Evolutionary conservation across 805 yeast genomes (phyloP).

Genomic region (Cyberlindnera veronae): DNA sequence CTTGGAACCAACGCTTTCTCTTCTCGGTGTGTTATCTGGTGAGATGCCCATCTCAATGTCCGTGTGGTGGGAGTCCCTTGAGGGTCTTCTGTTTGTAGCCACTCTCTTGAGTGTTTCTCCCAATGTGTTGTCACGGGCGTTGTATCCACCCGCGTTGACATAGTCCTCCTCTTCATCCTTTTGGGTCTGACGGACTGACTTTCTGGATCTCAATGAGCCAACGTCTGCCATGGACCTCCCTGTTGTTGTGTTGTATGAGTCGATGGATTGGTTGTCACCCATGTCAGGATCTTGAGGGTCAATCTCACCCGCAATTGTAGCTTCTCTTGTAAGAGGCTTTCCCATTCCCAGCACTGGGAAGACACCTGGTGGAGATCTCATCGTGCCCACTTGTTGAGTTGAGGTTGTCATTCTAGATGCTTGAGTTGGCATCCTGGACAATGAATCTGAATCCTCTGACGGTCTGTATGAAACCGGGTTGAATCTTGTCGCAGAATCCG

Average conservation of each 20-base stretch:
- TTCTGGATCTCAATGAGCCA: constrained; percentile 9
- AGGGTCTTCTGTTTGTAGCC: constrained; percentile 12
- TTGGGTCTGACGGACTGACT: constrained; percentile 16
- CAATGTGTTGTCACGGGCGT: constrained; percentile 32
- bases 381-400: not conserved
- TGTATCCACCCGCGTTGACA: constrained; percentile 26
- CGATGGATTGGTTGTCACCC: constrained; percentile 5
- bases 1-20: constrained; percentile 8
- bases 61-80: not conserved
- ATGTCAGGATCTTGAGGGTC: constrained; percentile 9
- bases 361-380: constrained; percentile 68
- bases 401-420: constrained; percentile 11
- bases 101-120: constrained; percentile 34
- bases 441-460: not conserved
- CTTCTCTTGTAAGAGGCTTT: constrained; percentile 52
- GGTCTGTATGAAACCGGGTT: constrained; percentile 24
- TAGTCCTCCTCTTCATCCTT: constrained; percentile 29
- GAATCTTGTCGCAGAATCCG: not conserved
- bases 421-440: constrained; percentile 6
- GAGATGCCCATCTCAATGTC: constrained; percentile 20
- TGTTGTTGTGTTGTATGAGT: constrained; percentile 14
- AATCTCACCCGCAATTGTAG: constrained; percentile 46
- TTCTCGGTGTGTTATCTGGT: constrained; percentile 9
- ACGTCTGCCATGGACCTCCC: constrained; percentile 1
- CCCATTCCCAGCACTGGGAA: constrained; percentile 84